These are phyloP conservation scores for Chlorella sp. DNA, from an alignment of 139 green algal species.

Conservation along the genomic window DNA sequence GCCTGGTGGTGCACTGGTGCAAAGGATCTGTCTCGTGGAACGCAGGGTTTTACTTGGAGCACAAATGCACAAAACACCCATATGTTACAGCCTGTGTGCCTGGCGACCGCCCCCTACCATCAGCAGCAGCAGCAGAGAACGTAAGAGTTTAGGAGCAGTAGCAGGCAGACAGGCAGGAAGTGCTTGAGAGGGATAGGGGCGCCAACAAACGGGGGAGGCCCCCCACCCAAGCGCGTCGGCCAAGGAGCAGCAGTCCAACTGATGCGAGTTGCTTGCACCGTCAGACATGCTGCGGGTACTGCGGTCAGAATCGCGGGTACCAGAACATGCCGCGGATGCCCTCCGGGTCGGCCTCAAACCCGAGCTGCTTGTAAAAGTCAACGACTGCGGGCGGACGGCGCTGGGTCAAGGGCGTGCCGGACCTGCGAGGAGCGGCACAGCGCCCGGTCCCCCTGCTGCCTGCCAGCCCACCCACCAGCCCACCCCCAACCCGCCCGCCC, in stretches of 20 bases:
- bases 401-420: neutral
- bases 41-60: no score
- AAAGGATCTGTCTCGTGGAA: no score
- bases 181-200: neutral
- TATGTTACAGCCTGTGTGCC: no score
- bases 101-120: no score
- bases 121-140: neutral
- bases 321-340: constrained; percentile 93
- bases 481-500: neutral
- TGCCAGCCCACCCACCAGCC: neutral
- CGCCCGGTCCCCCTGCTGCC: neutral
- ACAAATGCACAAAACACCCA: no score
- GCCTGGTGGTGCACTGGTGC: no score
- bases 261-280: no score
- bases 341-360: constrained; percentile 90
- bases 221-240: neutral
- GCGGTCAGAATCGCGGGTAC: constrained; percentile 18
- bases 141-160: neutral
- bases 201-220: neutral
- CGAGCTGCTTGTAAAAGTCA: constrained; percentile 87
- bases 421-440: no score
- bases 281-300: no score
- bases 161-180: neutral
- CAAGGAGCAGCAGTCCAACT: neutral
- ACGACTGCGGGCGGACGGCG: constrained; percentile 56